These are phyloP conservation scores for Stemphylium lycopersici DNA, from an alignment of 2,329 filamentous ascomycete species.

Conservation along the genomic window DNA sequence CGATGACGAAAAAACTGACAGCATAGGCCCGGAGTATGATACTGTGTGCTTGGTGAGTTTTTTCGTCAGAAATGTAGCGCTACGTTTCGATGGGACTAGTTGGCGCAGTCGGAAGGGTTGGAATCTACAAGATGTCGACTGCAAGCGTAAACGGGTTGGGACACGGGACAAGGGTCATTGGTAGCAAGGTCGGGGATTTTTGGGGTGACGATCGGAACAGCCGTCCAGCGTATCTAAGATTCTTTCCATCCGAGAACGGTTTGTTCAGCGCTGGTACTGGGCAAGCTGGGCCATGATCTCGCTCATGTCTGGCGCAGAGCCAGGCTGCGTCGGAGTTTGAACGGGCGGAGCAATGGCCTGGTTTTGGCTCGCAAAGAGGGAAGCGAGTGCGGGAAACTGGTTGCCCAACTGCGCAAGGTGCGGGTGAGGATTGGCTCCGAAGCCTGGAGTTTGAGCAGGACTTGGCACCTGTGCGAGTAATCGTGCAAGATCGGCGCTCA, in stretches of 20 bases:
- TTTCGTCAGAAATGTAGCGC: slow-evolving; percentile 4
- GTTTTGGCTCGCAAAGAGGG: slow-evolving; percentile 33
- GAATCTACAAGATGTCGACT: slow-evolving; percentile 10
- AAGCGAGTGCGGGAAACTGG: slow-evolving; percentile 40
- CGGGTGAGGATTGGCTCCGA: slow-evolving; percentile 23
- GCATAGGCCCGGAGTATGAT: not conserved
- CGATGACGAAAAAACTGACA: not conserved
- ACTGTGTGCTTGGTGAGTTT: slow-evolving; percentile 2
- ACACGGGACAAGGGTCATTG: slow-evolving; percentile 1
- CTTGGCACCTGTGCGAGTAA: slow-evolving; percentile 44
- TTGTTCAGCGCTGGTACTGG: slow-evolving; percentile 61
- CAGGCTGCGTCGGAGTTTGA: slow-evolving; percentile 36
- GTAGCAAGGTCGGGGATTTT: slow-evolving; percentile 11
- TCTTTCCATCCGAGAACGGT: not conserved
- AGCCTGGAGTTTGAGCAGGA: slow-evolving; percentile 34
- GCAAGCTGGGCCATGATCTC: slow-evolving; percentile 78
- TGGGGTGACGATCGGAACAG: slow-evolving; percentile 2
- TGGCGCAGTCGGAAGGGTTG: slow-evolving; percentile 12
- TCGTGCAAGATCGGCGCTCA: slow-evolving; percentile 48
- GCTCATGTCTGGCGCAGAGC: slow-evolving; percentile 59
- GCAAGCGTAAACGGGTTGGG: slow-evolving; percentile 3
- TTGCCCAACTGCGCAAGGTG: slow-evolving; percentile 38
- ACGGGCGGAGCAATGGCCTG: slow-evolving; percentile 36
- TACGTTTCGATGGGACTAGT: not conserved
- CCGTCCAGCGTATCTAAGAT: slow-evolving; percentile 8